Evolutionary conservation across 352 stramenopile species (phyloP).

Genomic region (Elongisporangium senticosum): DNA sequence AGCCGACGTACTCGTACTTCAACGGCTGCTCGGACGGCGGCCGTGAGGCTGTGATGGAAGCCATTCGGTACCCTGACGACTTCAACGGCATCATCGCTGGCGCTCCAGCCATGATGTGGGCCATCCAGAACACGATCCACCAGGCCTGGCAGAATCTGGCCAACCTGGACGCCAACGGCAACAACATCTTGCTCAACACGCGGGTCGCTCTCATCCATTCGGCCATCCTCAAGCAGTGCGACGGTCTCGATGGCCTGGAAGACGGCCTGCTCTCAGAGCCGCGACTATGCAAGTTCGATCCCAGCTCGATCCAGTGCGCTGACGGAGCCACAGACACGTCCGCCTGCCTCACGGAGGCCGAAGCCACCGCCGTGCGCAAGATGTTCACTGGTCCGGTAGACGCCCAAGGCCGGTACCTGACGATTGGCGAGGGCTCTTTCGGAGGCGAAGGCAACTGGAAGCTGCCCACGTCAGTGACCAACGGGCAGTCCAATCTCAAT

Average conservation of each 20-base stretch:
- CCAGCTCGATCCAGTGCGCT: slow-evolving; percentile 3
- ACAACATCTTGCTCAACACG: slow-evolving; percentile 16
- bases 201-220: too few species aligned
- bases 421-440: slow-evolving; percentile 22
- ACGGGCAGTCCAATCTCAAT: too few species aligned
- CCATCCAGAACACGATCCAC: slow-evolving; percentile 31
- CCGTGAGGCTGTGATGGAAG: slow-evolving; percentile 30
- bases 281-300: slow-evolving; percentile 22
- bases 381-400: slow-evolving; percentile 24
- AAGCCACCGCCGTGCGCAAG: slow-evolving; percentile 20
- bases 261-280: slow-evolving; percentile 27
- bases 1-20: slow-evolving; percentile 30
- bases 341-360: slow-evolving; percentile 26
- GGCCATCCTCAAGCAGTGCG: slow-evolving; percentile 19
- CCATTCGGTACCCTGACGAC: slow-evolving; percentile 25
- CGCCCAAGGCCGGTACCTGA: slow-evolving; percentile 18
- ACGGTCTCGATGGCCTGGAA: slow-evolving; percentile 18
- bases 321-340: slow-evolving; percentile 2
- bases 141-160: slow-evolving; percentile 23
- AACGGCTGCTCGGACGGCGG: slow-evolving; percentile 32
- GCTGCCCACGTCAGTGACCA: too few species aligned
- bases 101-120: slow-evolving; percentile 26
- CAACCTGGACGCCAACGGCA: slow-evolving; percentile 17
- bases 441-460: slow-evolving; percentile 25
- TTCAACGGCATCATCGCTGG: slow-evolving; percentile 31